Base-by-base conservation (phyloP, 352 stramenopile genomes). In the Nothophytophthora sp. region DNA sequence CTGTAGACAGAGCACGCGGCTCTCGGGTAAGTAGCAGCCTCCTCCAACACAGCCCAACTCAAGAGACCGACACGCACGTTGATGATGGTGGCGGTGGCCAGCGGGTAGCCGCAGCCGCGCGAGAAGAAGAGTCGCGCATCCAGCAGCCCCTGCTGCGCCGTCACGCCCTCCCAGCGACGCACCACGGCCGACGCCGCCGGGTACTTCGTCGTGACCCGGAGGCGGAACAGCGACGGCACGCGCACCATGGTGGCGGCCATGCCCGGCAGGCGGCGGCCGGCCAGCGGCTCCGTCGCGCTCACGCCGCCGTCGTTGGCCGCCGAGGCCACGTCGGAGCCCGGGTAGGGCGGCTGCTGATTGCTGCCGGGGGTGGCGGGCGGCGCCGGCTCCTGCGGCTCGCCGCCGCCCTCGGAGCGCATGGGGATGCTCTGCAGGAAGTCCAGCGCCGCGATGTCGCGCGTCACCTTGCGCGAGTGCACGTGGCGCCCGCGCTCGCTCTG, bases 341-440 rank as follows among this genome's bases (percentile, higher is more conserved):
- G 37, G 4, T n/a, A 28, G 10, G 5, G 20, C 19, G 15, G n/a
- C 18, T 44, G 20, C 18, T 44, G 20, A 18, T 44, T 7, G 19
- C 20, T 9, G 23, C 29, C 7, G 24, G 55, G 6, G 24, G 49
- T 40, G 18, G 43, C 47, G 18, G 28, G 25, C 38, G 15, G 23
- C 12, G 5, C 29, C 30, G 12, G 20, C 16, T 40, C 41, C 32
- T 63, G 23, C 5, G 37, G 34, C 5, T 20, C 48, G 7, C 24
- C 33, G 10, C 40, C 30, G n/a, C 5, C 39, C 60, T 96, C 86
- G 19, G 73, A 81, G 5, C 65, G 67, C 85, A 96, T 95, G 33
- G 87, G 78, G 42, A 96, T 95, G 57, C 80, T 93, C 40, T 91
- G 81, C 13, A 96, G 65, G 53, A 96, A 96, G 47, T 95, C 87